Evolutionary conservation across 345 rosid species (phyloP).

Genomic region (Pelargonium nanum): DNA sequence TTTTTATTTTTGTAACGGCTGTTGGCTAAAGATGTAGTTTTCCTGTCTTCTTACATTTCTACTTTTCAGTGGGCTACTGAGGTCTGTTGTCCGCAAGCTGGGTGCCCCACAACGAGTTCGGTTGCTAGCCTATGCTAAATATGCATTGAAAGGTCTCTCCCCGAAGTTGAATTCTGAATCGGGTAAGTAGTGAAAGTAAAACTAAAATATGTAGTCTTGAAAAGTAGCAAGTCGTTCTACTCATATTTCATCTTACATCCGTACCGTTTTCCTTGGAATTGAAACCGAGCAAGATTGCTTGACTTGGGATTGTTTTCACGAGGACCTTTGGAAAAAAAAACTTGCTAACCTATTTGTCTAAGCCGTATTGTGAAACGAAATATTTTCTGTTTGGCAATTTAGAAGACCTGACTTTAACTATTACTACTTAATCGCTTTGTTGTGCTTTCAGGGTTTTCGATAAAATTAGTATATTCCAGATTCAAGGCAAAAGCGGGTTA

Average conservation of each 20-base stretch:
- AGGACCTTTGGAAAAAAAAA: too few relatives aligned
- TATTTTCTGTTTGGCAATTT: background rate
- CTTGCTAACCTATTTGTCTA: too few relatives aligned
- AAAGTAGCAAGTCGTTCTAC: too few relatives aligned
- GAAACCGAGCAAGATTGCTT: too few relatives aligned
- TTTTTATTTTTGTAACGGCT: too few relatives aligned
- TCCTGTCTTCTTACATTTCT: background rate
- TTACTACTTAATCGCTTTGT: background rate
- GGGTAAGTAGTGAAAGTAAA: slow-evolving; percentile 23
- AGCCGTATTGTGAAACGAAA: too few relatives aligned
- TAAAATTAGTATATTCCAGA: slow-evolving; percentile 20
- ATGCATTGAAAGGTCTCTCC: slow-evolving; percentile 53
- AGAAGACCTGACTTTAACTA: background rate
- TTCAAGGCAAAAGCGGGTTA: slow-evolving; percentile 28
- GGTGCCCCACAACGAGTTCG: slow-evolving; percentile 55
- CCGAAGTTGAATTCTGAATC: slow-evolving; percentile 21
- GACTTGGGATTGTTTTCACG: too few relatives aligned
- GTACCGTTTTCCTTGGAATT: too few relatives aligned
- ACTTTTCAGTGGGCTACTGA: slow-evolving; percentile 51
- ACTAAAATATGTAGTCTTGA: too few relatives aligned
- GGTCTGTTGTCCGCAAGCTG: slow-evolving; percentile 49
- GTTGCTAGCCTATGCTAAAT: slow-evolving; percentile 55
- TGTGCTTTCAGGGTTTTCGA: slow-evolving; percentile 26
- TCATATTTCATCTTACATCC: too few relatives aligned
- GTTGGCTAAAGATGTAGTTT: background rate